These are phyloP conservation scores for Salinomyces thailandicus DNA, from an alignment of 2,329 filamentous ascomycete species.

Conservation along the genomic window DNA sequence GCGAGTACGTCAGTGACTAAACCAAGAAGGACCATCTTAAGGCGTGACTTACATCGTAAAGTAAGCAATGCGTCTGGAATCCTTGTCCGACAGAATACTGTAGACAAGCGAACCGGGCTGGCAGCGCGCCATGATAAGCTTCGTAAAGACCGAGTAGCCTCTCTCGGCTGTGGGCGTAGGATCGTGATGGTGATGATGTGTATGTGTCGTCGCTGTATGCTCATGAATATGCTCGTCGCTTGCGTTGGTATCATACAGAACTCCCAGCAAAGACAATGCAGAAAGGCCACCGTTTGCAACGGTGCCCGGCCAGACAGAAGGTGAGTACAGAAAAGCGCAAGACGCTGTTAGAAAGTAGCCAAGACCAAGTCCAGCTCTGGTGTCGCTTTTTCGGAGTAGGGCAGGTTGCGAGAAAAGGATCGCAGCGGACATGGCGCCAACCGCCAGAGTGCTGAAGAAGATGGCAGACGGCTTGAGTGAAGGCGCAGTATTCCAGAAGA, in stretches of 20 bases:
- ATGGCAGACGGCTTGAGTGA: conserved; percentile 26
- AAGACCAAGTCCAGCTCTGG: conserved; percentile 24
- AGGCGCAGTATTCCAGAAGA: conserved; percentile 25
- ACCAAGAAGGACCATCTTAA: neutral
- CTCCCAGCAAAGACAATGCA: conserved; percentile 28
- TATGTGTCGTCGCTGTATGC: conserved; percentile 22
- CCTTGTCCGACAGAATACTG: conserved; percentile 77
- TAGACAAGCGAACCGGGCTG: conserved; percentile 68
- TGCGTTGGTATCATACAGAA: conserved; percentile 30
- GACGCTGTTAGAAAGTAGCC: conserved; percentile 24
- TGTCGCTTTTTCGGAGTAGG: conserved; percentile 28
- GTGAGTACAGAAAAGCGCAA: conserved; percentile 27
- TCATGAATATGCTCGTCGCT: conserved; percentile 20
- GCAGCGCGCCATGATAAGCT: conserved; percentile 58
- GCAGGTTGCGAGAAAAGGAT: conserved; percentile 33
- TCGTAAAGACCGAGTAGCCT: conserved; percentile 59
- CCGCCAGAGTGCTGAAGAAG: conserved; percentile 30
- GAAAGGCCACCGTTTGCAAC: conserved; percentile 25
- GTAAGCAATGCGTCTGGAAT: conserved; percentile 92
- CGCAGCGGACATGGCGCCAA: conserved; percentile 33
- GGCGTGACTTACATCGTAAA: conserved; percentile 68
- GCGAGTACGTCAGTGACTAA: conserved; percentile 2
- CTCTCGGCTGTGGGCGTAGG: neutral
- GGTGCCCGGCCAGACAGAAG: conserved; percentile 25
- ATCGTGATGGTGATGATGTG: conserved; percentile 17